Conservation (phyloP, 495 filamentous ascomycete species). For the Trichoderma erinaceum region DNA sequence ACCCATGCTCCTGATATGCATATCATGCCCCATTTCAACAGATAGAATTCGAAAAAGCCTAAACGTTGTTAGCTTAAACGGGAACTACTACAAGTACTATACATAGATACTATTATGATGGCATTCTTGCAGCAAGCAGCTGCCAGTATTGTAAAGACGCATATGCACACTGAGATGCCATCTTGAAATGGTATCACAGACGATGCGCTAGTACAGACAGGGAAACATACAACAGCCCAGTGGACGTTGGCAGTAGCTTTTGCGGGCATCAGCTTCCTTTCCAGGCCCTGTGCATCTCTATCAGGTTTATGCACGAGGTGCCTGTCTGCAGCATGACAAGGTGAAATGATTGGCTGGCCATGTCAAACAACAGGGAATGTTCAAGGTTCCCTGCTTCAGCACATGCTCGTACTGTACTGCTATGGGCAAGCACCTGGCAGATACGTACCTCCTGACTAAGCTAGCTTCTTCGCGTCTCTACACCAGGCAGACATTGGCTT, state of each 20-base stretch:
- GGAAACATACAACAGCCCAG: background rate
- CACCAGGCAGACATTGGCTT: background rate
- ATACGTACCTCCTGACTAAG: background rate
- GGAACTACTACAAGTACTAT: too few relatives aligned
- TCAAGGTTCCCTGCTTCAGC: background rate
- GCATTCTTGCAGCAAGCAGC: too few relatives aligned
- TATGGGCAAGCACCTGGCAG: background rate
- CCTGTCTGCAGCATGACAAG: constrained; percentile 3
- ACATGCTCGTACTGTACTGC: background rate
- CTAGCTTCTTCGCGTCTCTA: too few relatives aligned
- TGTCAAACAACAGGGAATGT: background rate
- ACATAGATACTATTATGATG: too few relatives aligned
- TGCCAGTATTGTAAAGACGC: too few relatives aligned
- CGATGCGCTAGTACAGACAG: background rate
- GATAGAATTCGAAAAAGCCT: too few relatives aligned
- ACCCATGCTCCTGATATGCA: too few relatives aligned
- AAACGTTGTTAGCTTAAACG: too few relatives aligned
- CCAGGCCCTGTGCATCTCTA: background rate
- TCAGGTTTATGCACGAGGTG: constrained; percentile 12
- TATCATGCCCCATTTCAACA: too few relatives aligned
- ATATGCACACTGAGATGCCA: too few relatives aligned
- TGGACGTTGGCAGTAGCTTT: background rate
- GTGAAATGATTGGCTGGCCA: background rate
- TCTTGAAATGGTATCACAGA: too few relatives aligned
- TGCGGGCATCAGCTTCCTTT: constrained; percentile 4